A percentile compares a stretch with the other conserved stretches of the same genome.
These are phyloP conservation scores for Pneumocystis sp. DNA, from an alignment of 1,139 yeast genomes.

Conservation along the genomic window DNA sequence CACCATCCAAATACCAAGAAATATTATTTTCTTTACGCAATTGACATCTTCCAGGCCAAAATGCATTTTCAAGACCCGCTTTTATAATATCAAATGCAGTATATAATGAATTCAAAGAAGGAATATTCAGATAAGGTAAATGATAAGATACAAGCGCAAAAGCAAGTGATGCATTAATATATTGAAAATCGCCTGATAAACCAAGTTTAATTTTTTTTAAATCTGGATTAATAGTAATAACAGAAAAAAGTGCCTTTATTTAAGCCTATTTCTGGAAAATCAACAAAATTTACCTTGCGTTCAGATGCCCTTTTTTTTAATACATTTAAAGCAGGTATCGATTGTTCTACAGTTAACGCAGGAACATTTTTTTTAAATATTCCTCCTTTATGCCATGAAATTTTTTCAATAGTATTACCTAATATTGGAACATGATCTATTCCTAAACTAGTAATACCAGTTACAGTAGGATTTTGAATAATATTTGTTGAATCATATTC, in stretches of 20 bases:
- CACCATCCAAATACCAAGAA: slow-evolving; percentile 89
- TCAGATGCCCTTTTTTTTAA: slow-evolving; percentile 56
- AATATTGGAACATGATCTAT: slow-evolving; percentile 84
- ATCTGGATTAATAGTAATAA: not conserved
- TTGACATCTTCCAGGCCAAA: slow-evolving; percentile 96
- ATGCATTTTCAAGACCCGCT: slow-evolving; percentile 50
- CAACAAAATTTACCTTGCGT: slow-evolving; percentile 13
- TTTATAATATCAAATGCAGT: slow-evolving; percentile 41
- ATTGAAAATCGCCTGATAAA: slow-evolving; percentile 75
- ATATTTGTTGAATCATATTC: slow-evolving; percentile 90
- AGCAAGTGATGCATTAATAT: slow-evolving; percentile 75
- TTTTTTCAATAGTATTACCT: slow-evolving; percentile 75
- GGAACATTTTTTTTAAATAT: slow-evolving; percentile 58
- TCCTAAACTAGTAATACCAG: slow-evolving; percentile 79
- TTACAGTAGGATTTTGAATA: slow-evolving; percentile 60
- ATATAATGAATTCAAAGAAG: slow-evolving; percentile 21
- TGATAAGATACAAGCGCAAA: slow-evolving; percentile 46
- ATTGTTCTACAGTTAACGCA: slow-evolving; percentile 51
- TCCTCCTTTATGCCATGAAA: slow-evolving; percentile 95
- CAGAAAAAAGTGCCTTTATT: not conserved
- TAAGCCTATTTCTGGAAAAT: not conserved
- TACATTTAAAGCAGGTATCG: slow-evolving; percentile 32
- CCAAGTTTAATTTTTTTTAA: slow-evolving; percentile 34
- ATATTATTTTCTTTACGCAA: slow-evolving; percentile 37
- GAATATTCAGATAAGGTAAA: slow-evolving; percentile 7